Base-by-base conservation (phyloP, 192 early-diverging fungal species). In the Entophlyctis helioformis region DNA sequence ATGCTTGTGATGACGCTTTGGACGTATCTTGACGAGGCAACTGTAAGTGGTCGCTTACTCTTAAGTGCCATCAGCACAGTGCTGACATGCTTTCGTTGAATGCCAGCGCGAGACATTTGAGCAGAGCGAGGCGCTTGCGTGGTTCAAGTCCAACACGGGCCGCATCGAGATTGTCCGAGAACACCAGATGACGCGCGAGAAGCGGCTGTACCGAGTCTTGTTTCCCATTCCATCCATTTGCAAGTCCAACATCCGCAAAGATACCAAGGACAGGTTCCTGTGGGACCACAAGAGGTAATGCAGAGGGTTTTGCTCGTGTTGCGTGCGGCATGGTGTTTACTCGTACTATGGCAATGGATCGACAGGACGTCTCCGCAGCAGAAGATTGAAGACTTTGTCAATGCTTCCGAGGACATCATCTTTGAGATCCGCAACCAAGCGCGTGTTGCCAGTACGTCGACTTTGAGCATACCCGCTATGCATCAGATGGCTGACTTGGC, bases 181-280 rank as follows among this genome's bases (percentile, higher is more conserved):
- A n/a, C 36, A 43, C 1, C 43, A 39, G 15, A 39, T 37, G 1
- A 42, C 49, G 5, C 16, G 21, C 15, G 39, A 53, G 11, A 53
- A 63, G 26, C 15, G 51, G 16, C 35, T 63, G 12, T 63, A 63
- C 33, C 37, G 41, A 13, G 60, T 63, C 9, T 27, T 63, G 1
- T 63, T 59, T 34, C 60, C 60, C 10, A 63, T 63, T 53, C 60
- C 60, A 16, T 58, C 43, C 8, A 53, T 63, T 25, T 63, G 60
- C 40, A 52, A 40, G 16, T 31, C n/a, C n/a, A n/a, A 60, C 26
- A 2, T 63, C 3, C 39, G 51, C 23, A 28, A 37, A 16, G 60
- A 63, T 21, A 48, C 60, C 13, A 59, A 57, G 42, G 26, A 37
- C 19, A 26, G 51, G 11, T 63, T 63, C 31, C 40, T 63, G 19